These are phyloP conservation scores for Hansenula anomala DNA, from an alignment of 1,139 yeast species.

Conservation along the genomic window DNA sequence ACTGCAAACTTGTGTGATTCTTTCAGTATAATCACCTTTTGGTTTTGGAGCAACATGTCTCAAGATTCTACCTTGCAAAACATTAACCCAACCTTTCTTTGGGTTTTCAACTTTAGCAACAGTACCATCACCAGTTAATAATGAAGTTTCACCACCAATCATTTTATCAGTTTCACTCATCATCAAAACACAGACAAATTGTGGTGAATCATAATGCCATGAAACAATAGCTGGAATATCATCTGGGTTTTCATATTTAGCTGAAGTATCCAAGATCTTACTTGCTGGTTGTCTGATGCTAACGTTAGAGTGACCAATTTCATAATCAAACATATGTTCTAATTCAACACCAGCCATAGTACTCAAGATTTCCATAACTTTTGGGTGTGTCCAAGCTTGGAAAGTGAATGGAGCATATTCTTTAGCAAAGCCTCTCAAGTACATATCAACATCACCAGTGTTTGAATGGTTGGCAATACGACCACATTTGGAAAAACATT, in stretches of 20 bases:
- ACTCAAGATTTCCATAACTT: constrained; percentile 42
- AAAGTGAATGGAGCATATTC: constrained; percentile 39
- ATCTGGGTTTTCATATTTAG: constrained; percentile 21
- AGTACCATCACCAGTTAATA: constrained; percentile 42
- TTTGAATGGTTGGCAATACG: constrained; percentile 32
- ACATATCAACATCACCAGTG: constrained; percentile 33
- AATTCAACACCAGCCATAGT: constrained; percentile 54
- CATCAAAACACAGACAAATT: constrained; percentile 63
- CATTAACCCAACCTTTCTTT: constrained; percentile 47
- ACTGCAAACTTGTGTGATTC: constrained; percentile 47
- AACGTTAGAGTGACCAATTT: constrained; percentile 47
- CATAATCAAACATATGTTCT: constrained; percentile 47
- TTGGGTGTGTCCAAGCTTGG: constrained; percentile 55
- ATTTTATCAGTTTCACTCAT: constrained; percentile 48
- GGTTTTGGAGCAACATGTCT: constrained; percentile 56
- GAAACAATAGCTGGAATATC: constrained; percentile 49
- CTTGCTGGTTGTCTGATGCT: constrained; percentile 25
- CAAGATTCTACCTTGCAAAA: constrained; percentile 50
- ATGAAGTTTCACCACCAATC: constrained; percentile 58
- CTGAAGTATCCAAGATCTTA: background rate
- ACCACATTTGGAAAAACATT: constrained; percentile 40
- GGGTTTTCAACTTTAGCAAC: constrained; percentile 49
- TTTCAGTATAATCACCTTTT: constrained; percentile 39
- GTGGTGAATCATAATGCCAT: constrained; percentile 58
- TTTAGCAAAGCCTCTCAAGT: constrained; percentile 44